Evolutionary conservation across 768 basidiomycete genomes (phyloP).

Genomic region (Leccinum ochraceum): DNA sequence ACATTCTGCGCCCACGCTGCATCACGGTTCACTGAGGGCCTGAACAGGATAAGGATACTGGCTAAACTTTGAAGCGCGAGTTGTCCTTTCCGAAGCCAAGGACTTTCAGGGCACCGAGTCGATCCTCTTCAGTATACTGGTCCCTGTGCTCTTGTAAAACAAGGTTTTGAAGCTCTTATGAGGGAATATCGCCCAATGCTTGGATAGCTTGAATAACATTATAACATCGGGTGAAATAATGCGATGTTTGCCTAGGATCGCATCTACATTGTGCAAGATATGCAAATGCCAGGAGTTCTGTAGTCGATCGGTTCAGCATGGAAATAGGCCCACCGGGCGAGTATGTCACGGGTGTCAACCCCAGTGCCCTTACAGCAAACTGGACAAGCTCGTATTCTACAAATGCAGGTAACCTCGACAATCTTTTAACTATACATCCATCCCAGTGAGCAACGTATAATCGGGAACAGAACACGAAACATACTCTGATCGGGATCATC

Average conservation of each 20-base stretch:
- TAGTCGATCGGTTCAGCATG: slow-evolving; percentile 5
- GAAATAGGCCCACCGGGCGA: slow-evolving; percentile 51
- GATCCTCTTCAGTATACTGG: slow-evolving; percentile 62
- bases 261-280: slow-evolving; percentile 83
- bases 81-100: slow-evolving; percentile 71
- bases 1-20: no score
- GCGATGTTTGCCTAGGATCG: slow-evolving; percentile 61
- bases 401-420: slow-evolving; percentile 45
- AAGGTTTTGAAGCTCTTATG: slow-evolving; percentile 55
- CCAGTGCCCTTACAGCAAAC: slow-evolving; percentile 49
- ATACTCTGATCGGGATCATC: slow-evolving; percentile 67
- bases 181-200: slow-evolving; percentile 46
- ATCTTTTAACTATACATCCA: slow-evolving; percentile 50
- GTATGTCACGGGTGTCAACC: slow-evolving; percentile 66
- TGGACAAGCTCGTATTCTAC: slow-evolving; percentile 41
- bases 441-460: slow-evolving; percentile 6
- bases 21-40: no score
- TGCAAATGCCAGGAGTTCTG: slow-evolving; percentile 76
- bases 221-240: slow-evolving; percentile 62
- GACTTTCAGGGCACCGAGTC: slow-evolving; percentile 43
- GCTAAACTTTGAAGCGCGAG: slow-evolving; percentile 17
- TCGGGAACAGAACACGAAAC: slow-evolving; percentile 18
- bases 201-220: slow-evolving; percentile 52
- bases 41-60: no score
- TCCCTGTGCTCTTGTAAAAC: slow-evolving; percentile 61